phyloP scores from a whole-genome alignment of 306 rosid species.

The Vigna hirtella region DNA sequence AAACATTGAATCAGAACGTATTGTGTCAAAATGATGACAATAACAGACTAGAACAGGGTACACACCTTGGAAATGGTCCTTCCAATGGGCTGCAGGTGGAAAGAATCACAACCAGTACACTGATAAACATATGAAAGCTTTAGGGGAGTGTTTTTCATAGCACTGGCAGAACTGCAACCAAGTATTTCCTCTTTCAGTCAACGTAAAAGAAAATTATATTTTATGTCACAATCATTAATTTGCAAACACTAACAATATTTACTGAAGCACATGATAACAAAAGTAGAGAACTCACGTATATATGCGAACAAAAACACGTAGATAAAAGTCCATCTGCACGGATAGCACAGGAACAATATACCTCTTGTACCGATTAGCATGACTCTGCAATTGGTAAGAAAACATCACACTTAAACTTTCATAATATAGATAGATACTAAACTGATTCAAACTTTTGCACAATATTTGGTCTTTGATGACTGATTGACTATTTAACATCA shows the following conservation, averaged over 20 bases:
- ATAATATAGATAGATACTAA: not conserved
- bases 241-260: slow-evolving; percentile 18
- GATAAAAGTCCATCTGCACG: slow-evolving; percentile 91
- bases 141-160: slow-evolving; percentile 93
- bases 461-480: not conserved
- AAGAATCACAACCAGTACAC: slow-evolving; percentile 96
- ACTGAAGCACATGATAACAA: slow-evolving; percentile 1
- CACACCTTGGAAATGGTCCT: slow-evolving; percentile 87
- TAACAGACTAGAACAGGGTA: slow-evolving; percentile 38
- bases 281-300: slow-evolving; percentile 68
- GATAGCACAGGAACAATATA: slow-evolving; percentile 96
- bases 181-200: slow-evolving; percentile 46
- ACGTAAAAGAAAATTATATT: slow-evolving; percentile 29
- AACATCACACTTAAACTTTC: not conserved
- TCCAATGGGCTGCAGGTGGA: slow-evolving; percentile 91
- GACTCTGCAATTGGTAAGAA: slow-evolving; percentile 76
- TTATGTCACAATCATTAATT: slow-evolving; percentile 25
- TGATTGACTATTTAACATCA: slow-evolving; percentile 6
- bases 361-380: slow-evolving; percentile 97
- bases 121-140: slow-evolving; percentile 98
- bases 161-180: slow-evolving; percentile 90
- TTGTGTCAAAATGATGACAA: slow-evolving; percentile 5
- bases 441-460: slow-evolving; percentile 1
- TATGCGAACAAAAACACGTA: slow-evolving; percentile 91
- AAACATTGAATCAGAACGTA: not conserved